Evolutionary conservation across 2,329 filamentous ascomycete genomes (phyloP).

Genomic region (Emmonsia crescens): DNA sequence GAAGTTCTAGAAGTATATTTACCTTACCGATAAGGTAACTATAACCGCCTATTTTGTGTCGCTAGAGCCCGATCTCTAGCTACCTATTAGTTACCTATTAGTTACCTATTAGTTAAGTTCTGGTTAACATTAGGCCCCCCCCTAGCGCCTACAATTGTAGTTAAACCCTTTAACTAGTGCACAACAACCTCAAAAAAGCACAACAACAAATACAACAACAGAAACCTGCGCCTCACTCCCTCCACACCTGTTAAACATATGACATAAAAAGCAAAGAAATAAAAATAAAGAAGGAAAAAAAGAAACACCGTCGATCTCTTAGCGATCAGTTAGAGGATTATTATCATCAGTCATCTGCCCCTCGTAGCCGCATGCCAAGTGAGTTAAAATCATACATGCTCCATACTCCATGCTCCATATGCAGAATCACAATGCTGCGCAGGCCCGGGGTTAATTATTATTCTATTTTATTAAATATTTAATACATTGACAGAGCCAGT

Average conservation of each 20-base stretch:
- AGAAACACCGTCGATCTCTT: background rate
- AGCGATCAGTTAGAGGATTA: background rate
- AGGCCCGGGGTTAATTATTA: background rate
- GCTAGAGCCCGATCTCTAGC: no score
- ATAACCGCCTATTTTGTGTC: no score
- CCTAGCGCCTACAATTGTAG: background rate
- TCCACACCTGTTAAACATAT: no score
- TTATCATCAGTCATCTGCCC: background rate
- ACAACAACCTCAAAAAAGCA: no score
- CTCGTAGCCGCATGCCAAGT: background rate
- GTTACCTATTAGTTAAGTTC: no score
- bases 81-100: no score
- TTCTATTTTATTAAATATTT: background rate
- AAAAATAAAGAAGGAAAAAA: background rate
- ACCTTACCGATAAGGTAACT: no score
- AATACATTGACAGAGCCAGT: background rate
- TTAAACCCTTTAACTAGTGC: background rate
- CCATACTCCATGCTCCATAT: no score
- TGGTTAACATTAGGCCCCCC: background rate
- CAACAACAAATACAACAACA: no score
- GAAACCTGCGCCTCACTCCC: no score
- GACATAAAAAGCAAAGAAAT: background rate
- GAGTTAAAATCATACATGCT: background rate
- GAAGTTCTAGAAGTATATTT: no score
- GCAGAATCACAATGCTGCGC: no score